Evolutionary conservation across 2,329 filamentous ascomycete species (phyloP), one percentile per base, ranked within the genome.

Genomic region (Bipolaris sorokiniana): DNA sequence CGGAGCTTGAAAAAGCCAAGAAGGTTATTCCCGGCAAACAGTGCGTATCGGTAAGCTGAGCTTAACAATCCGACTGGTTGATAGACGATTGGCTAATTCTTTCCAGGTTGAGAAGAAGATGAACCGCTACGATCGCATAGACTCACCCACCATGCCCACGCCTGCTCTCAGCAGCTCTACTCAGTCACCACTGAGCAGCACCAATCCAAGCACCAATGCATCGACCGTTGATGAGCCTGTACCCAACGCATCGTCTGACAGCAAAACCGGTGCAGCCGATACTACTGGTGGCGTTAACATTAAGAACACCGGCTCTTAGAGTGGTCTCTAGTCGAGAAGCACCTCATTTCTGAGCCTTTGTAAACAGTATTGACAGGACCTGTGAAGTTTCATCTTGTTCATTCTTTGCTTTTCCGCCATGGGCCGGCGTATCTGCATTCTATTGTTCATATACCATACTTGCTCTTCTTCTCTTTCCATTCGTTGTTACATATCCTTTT

Each of bases 91-190:
- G 33, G 50, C 59, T 68, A 47, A 69, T 31, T 7, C 18, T 16
- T 20, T 3, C 18, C 10, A 47, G 72, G 79, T 82, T 47, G 81
- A 82, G 61, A 81, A 80, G 70, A 81, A 80, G 65, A 80, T 82
- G 79, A 77, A 79, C 61, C 75, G 76, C 40, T 77, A 76, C 56
- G 73, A 76, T 41, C 68, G 68, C 31, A 62, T 68, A 34, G 70
- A 76, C 50, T 68, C 67, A 20, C 66, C 69, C 7, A 68, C 65
- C 0, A 65, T 68, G 44, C 64, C 81, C 9, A 83, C 84, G 0
- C 85, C 87, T 7, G 90, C 89, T 1, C 81, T 91, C 51, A 90
- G 88, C 1, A 88, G 84, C 64, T 88, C 88, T 66, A 85, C 85
- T 37, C 90, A 90, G 70, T 90, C 86, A 61, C 88, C 88, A 1